Conservation (phyloP, 108 stramenopile genomes). For the Parietichytrium sp. region DNA sequence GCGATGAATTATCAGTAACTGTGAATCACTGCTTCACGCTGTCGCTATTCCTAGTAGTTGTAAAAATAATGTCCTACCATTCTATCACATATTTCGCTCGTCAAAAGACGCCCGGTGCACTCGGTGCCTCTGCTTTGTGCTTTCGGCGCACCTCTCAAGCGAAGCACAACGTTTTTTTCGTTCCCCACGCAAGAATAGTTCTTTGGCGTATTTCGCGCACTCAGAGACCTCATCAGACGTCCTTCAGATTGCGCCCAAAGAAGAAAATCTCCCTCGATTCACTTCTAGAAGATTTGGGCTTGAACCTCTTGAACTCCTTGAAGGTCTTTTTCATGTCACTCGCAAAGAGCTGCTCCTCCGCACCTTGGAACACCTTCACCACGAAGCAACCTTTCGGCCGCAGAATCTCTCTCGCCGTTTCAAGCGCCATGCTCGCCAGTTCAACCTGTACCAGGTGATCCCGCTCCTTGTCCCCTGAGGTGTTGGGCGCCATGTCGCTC, state of each 20-base stretch:
- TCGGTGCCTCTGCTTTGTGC: no score
- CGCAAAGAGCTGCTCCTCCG: neutral
- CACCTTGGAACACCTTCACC: neutral
- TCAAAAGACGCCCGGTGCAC: no score
- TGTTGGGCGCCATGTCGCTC: constrained; percentile 41
- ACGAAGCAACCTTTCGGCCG: constrained; percentile 1
- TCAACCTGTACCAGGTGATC: constrained; percentile 35
- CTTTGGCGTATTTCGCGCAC: no score
- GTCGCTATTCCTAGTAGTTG: no score
- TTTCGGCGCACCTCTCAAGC: no score
- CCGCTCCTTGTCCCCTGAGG: neutral
- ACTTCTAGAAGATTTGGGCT: neutral
- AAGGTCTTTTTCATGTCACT: constrained; percentile 2
- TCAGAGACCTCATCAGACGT: no score
- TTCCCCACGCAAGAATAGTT: no score
- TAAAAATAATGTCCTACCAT: no score
- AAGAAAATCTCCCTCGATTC: constrained; percentile 13
- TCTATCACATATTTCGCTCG: no score
- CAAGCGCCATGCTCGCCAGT: neutral
- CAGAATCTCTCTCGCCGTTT: neutral
- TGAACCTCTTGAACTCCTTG: constrained; percentile 2
- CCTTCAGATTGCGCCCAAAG: neutral
- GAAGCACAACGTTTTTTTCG: no score
- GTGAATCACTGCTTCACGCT: no score
- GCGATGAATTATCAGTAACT: no score